These are phyloP conservation scores for Pseudonectria foliicola DNA, from an alignment of 2,329 filamentous ascomycete genomes.

Conservation along the genomic window DNA sequence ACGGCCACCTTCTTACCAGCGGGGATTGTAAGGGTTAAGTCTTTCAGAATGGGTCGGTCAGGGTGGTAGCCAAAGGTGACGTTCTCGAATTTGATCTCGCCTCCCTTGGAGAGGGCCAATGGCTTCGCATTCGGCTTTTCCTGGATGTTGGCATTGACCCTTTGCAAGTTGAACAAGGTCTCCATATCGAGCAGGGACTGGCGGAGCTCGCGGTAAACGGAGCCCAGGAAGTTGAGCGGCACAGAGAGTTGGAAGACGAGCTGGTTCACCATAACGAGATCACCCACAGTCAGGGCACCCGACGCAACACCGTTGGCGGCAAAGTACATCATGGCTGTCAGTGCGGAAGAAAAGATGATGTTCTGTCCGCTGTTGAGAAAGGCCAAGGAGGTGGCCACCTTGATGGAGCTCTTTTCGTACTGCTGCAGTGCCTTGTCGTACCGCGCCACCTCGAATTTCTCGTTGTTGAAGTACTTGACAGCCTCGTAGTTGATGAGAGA, in stretches of 20 bases:
- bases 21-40: slow-evolving; percentile 81
- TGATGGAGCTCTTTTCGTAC: slow-evolving; percentile 93
- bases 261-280: slow-evolving; percentile 98
- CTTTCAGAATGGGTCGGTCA: slow-evolving; percentile 78
- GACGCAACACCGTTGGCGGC: slow-evolving; percentile 81
- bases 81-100: slow-evolving; percentile 90
- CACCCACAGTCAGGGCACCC: slow-evolving; percentile 80
- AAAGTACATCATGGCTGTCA: slow-evolving; percentile 98
- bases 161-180: slow-evolving; percentile 94
- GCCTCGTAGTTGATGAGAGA: slow-evolving; percentile 98
- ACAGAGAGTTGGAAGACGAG: slow-evolving; percentile 97
- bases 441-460: slow-evolving; percentile 83
- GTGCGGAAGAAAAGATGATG: slow-evolving; percentile 87
- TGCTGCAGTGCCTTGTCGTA: slow-evolving; percentile 81
- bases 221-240: slow-evolving; percentile 95
- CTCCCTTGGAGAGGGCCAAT: slow-evolving; percentile 65
- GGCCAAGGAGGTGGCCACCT: slow-evolving; percentile 87
- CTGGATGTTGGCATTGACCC: slow-evolving; percentile 82
- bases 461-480: slow-evolving; percentile 99
- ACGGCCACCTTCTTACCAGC: slow-evolving; percentile 94
- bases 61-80: slow-evolving; percentile 89
- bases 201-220: slow-evolving; percentile 89
- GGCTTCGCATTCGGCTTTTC: slow-evolving; percentile 69
- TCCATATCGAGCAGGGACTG: slow-evolving; percentile 98
- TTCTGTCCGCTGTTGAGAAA: slow-evolving; percentile 94